Evolutionary conservation across 768 basidiomycete species (phyloP).

Genomic region (Exsudoporus frostii): DNA sequence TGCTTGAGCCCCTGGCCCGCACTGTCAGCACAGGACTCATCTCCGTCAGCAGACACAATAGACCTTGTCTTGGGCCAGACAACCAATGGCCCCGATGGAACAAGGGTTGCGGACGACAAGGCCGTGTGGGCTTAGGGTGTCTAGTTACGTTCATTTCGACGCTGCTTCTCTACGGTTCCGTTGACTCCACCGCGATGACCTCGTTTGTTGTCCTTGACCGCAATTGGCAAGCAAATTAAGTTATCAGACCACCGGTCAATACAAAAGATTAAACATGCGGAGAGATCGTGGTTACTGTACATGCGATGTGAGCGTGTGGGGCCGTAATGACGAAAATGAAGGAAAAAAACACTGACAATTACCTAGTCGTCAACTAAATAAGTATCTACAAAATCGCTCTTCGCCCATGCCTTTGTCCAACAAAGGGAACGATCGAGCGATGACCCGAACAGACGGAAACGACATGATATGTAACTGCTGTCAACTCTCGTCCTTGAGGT

Average conservation of each 20-base stretch:
- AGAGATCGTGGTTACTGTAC: conserved; percentile 8
- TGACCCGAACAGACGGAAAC: not conserved
- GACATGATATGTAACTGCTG: too few species aligned
- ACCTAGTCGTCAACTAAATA: conserved; percentile 1
- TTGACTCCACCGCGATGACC: too few species aligned
- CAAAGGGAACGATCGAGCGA: not conserved
- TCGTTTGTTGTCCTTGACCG: too few species aligned
- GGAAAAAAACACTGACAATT: not conserved
- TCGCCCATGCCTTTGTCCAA: not conserved
- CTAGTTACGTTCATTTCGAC: too few species aligned
- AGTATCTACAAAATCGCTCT: not conserved
- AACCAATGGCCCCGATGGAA: too few species aligned
- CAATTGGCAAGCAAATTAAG: not conserved
- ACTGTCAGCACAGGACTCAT: too few species aligned
- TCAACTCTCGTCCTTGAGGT: conserved; percentile 17
- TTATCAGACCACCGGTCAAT: conserved; percentile 9
- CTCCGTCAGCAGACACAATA: too few species aligned
- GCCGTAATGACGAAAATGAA: not conserved
- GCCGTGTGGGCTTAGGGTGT: too few species aligned
- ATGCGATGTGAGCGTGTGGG: conserved; percentile 4
- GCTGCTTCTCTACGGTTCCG: too few species aligned
- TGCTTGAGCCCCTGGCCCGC: too few species aligned
- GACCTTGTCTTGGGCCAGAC: too few species aligned
- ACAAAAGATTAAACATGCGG: conserved; percentile 1
- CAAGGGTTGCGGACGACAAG: too few species aligned